These are phyloP conservation scores for Cladosporium sp. DNA, from an alignment of 2,329 filamentous ascomycete species.

Conservation along the genomic window DNA sequence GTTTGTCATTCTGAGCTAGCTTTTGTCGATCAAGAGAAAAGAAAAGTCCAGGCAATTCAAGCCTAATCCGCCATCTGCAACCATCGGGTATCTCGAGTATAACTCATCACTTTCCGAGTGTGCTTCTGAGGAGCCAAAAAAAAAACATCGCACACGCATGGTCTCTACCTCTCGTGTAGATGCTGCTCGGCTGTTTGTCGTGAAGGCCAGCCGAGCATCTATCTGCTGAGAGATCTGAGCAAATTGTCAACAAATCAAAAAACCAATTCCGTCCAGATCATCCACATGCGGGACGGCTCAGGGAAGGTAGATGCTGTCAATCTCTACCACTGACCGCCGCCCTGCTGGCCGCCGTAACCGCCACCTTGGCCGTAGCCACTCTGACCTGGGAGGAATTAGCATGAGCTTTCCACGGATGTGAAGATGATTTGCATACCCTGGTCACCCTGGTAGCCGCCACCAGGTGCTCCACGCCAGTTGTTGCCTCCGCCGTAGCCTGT, in stretches of 20 bases:
- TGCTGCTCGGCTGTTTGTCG: background rate
- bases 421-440: background rate
- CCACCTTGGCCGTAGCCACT: slow-evolving; percentile 33
- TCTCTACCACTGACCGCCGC: slow-evolving; percentile 25
- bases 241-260: background rate
- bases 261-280: background rate
- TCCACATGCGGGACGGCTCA: background rate
- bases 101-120: slow-evolving; percentile 17
- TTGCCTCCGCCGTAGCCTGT: slow-evolving; percentile 17
- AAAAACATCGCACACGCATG: slow-evolving; percentile 17
- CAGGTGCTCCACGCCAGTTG: slow-evolving; percentile 17
- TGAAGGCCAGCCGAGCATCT: slow-evolving; percentile 1
- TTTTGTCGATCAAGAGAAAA: slow-evolving; percentile 8
- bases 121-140: slow-evolving; percentile 21
- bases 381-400: slow-evolving; percentile 24
- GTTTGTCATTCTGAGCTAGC: slow-evolving; percentile 19
- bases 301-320: background rate
- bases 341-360: slow-evolving; percentile 31
- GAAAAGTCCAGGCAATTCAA: slow-evolving; percentile 5
- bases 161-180: slow-evolving; percentile 16
- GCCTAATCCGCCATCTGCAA: slow-evolving; percentile 14
- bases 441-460: slow-evolving; percentile 16
- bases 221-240: slow-evolving; percentile 8
- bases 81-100: slow-evolving; percentile 18
- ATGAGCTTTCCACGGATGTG: background rate